phyloP scores from a whole-genome alignment of 306 rosid genomes.

The Abrus pulchellus region DNA sequence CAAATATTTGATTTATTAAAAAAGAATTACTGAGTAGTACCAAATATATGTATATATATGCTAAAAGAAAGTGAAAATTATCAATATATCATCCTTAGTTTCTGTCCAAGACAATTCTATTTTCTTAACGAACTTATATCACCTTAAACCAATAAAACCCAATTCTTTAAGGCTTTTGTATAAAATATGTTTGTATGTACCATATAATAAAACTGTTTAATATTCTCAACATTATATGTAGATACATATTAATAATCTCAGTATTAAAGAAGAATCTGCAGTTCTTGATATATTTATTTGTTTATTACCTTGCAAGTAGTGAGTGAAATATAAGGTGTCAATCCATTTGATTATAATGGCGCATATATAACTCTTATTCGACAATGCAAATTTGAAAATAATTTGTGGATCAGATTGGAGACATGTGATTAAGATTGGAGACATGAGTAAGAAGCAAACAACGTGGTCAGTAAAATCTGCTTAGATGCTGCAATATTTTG shows the following conservation, averaged over 20 bases:
- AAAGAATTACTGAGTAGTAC: too few species aligned
- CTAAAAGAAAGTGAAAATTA: too few species aligned
- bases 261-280: background rate
- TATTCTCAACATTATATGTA: too few species aligned
- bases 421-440: slow-evolving; percentile 41
- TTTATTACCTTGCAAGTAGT: background rate
- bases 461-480: slow-evolving; percentile 52
- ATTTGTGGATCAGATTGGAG: slow-evolving; percentile 37
- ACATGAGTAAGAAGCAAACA: slow-evolving; percentile 50
- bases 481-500: slow-evolving; percentile 28
- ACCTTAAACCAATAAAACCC: background rate
- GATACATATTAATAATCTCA: too few species aligned
- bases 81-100: too few species aligned
- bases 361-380: background rate
- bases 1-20: too few species aligned
- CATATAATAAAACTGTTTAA: background rate
- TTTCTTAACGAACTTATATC: background rate
- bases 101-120: background rate
- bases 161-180: background rate
- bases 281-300: background rate
- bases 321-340: background rate
- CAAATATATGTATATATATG: too few species aligned
- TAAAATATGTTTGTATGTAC: background rate
- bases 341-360: background rate
- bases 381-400: background rate